Base-by-base conservation (phyloP, 2,329 filamentous ascomycete genomes). In the Mariannaea elegans region DNA sequence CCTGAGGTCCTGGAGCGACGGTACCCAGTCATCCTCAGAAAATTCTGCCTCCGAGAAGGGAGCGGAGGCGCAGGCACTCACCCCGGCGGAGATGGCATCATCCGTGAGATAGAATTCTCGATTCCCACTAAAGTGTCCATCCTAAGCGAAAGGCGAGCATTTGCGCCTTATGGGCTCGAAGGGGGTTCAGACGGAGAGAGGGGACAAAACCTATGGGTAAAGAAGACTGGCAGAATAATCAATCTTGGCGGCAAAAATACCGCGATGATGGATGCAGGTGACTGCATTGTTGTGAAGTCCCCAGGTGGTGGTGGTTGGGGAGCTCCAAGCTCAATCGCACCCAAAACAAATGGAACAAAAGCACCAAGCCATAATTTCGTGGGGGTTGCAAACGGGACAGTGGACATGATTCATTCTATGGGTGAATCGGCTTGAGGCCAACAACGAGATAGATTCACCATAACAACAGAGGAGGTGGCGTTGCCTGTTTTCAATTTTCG, bases 191-290 rank as follows among this genome's bases (percentile, higher is more conserved):
- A 93, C 62, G 94, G 87, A 0, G 77, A 86, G 66, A 89, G 90
- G 47, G 94, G 94, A 0, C 78, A 93, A 64, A 98, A 97, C 68
- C 79, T 95, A 47, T 97, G 94, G 94, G 87, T 95, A 23, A 82
- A 91, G 8, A 89, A 85, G 64, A 63, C 69, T 2, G 64, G 76
- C 6, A 61, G 68, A 65, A 41, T 80, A 53, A 74, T 63, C 8
- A 61, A 56, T 19, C 39, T 68, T 8, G 66, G 66, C 1, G 59
- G 59, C 8, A 55, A 60, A 42, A 61, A 61, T 18, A 57, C 58
- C 2, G 58, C 53, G 18, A 57, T 52, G 53, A 57, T 61, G 58
- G 58, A 34, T 8, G 42, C 52, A 13, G 58, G 58, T 1, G 58
- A 61, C 14, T 23, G 58, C 1, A 57, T 61, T 21, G 47, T 61